Percentiles rank a stretch among this genome's conserved stretches.
These are phyloP conservation scores for Trichoderma sp. DNA, from an alignment of 2,329 filamentous ascomycete genomes.

Conservation along the genomic window DNA sequence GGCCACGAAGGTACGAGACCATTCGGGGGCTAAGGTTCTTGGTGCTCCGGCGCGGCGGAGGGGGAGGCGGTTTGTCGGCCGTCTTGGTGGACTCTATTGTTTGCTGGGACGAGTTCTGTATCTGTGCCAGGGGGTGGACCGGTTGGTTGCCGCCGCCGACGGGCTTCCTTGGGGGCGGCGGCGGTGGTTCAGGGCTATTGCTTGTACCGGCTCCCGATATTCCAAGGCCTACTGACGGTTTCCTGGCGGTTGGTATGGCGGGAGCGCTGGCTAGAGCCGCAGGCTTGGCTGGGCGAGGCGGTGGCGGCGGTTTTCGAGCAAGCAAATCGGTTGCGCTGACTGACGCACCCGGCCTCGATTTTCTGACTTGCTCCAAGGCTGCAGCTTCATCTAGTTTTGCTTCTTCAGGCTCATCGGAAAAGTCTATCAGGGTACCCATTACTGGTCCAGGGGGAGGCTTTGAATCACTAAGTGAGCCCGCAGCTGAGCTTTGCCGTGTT, in stretches of 20 bases:
- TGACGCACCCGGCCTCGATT: constrained; percentile 25
- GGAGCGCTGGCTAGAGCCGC: constrained; percentile 51
- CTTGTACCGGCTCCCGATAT: constrained; percentile 9
- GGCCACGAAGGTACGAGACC: constrained; percentile 33
- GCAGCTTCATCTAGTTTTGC: constrained; percentile 38
- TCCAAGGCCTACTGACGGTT: constrained; percentile 22
- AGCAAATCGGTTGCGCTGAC: constrained; percentile 36
- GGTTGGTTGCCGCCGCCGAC: constrained; percentile 26
- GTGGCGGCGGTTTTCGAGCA: constrained; percentile 42
- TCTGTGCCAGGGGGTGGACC: constrained; percentile 44
- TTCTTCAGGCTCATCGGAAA: constrained; percentile 54
- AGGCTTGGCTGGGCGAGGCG: constrained; percentile 61
- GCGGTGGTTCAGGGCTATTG: constrained; percentile 32
- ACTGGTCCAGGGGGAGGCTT: constrained; percentile 38
- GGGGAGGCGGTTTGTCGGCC: constrained; percentile 34
- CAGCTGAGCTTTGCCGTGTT: constrained; percentile 32
- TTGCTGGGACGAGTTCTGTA: constrained; percentile 44
- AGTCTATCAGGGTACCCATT: constrained; percentile 64
- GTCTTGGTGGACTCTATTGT: constrained; percentile 23
- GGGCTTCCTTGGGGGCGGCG: constrained; percentile 40
- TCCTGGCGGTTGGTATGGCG: constrained; percentile 34
- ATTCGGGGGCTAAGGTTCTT: constrained; percentile 37
- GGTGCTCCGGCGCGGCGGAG: constrained; percentile 43
- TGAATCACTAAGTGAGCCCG: background rate
- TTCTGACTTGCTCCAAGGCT: constrained; percentile 34